Evolutionary conservation across 176 grass and related monocot species (phyloP), one percentile per base, ranked within the genome.

Genomic region (Triticum monococcum): DNA sequence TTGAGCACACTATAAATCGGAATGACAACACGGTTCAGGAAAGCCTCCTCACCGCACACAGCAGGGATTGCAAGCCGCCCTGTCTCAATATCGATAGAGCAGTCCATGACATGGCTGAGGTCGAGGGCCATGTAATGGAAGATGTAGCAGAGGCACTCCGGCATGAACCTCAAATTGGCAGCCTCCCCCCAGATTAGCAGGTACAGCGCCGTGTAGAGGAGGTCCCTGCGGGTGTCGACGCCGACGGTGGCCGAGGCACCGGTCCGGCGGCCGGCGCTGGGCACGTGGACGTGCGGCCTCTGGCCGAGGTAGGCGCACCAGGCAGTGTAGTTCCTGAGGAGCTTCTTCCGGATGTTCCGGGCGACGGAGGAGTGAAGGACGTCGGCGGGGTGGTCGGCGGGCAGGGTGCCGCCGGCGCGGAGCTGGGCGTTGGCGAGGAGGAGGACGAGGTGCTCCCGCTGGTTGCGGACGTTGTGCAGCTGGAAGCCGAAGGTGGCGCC

Each of bases 161-260:
- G 96, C 60, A 98, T 87, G 84, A 98, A 98, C 30, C 96, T 86
- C 78, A 98, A 52, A 86, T 98, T 98, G 54, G 96, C 96, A 0
- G 96, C 93, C 88, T 98, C 96, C 4, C 96, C 96, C 96, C 96
- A 98, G 66, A 96, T 89, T 17, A 98, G 93, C 75, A 98, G 93
- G 81, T 98, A 98, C 9, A 98, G 79, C 2, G 93, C 88, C 31
- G 91, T 79, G 59, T 98, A 98, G 7, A 98, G 78, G n/a, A 98
- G 83, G 73, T 94, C 94, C 25, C 82, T 89, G 81, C 91, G 91
- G 30, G 85, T 75, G 64, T 94, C 96, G 0, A 9, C 26, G 52
- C 52, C 71, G 14, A 80, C 61, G 31, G 75, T 70, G 38, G 22
- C 50, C 8, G 45, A 80, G 37, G 72, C 18, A 69, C 31, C 67